Base-by-base conservation (phyloP, 2,329 filamentous ascomycete genomes). In the Myriosclerotinia curreyana region DNA sequence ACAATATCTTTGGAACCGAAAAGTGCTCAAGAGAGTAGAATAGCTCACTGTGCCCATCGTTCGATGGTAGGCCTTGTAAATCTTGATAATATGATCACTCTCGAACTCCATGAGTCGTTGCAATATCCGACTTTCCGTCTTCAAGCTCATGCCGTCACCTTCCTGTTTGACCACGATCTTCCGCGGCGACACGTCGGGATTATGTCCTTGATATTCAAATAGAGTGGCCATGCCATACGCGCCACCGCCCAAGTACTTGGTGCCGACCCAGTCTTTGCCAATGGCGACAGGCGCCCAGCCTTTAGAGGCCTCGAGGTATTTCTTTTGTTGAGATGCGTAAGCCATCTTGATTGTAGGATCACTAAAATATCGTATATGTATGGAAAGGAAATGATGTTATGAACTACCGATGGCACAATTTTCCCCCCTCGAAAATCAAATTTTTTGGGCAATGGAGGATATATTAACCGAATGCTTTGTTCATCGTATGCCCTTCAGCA, bases 31-130 rank as follows among this genome's bases (percentile, higher is more conserved):
- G 2, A 25, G 36, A 28, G 25, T 25, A 20, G 1, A 44, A 44
- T 53, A 31, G 34, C 49, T 36, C 28, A 62, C 59, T 12, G 15
- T 17, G 5, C 49, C 59, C 49, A 44, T 34, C 28, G 59, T 54
- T 5, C 59, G 59, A 55, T 62, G 59, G 8, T 55, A 62, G 15
- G 59, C 59, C 17, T 5, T 44, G 2, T 62, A 62, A 17, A 62
- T 55, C 48, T 62, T 54, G 15, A 62, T 36, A 44, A 62, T 55
- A 54, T 62, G 59, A 3, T 46, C 17, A 52, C 48, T 54, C 28
- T 54, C 40, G 7, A 36, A 62, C 44, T 62, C 42, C 59, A 62
- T 62, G 14, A 62, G 59, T 54, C 50, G 17, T 34, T 54, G 49
- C 3, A 55, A 9, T 20, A 46, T 34, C 38, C 49, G 31, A 42